These are phyloP conservation scores for Mycosphaerella sp. DNA, from an alignment of 2,329 filamentous ascomycete genomes.

Conservation along the genomic window DNA sequence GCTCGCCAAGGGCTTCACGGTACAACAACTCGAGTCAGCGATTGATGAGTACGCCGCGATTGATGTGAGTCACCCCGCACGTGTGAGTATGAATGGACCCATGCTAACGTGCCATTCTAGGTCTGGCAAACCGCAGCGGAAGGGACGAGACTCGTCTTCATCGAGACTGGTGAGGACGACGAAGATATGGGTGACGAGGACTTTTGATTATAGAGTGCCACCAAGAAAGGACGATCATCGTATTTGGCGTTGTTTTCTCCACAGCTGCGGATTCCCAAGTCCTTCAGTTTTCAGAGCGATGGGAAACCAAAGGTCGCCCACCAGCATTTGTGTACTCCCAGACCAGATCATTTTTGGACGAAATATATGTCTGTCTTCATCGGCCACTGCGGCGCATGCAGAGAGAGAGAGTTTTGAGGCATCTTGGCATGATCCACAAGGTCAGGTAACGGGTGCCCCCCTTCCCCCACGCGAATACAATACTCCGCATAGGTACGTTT, in stretches of 20 bases:
- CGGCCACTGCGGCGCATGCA: constrained; percentile 7
- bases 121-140: constrained; percentile 52
- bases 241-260: constrained; percentile 14
- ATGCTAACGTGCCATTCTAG: constrained; percentile 35
- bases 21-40: constrained; percentile 80
- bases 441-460: not conserved
- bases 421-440: constrained; percentile 2
- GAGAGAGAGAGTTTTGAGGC: not conserved
- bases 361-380: constrained; percentile 6
- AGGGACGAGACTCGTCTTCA: constrained; percentile 50
- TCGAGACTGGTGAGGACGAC: constrained; percentile 46
- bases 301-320: constrained; percentile 19
- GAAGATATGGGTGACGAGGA: constrained; percentile 33
- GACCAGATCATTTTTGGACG: constrained; percentile 6
- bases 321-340: constrained; percentile 1
- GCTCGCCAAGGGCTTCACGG: constrained; percentile 91
- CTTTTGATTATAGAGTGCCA: constrained; percentile 18
- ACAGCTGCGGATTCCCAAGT: not conserved
- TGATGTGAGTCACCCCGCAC: constrained; percentile 62
- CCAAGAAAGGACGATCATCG: constrained; percentile 1
- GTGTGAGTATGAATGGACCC: no score
- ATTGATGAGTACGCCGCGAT: constrained; percentile 83
- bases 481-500: no score
- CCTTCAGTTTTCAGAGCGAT: constrained; percentile 9
- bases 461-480: not conserved